Percentiles rank a stretch among this genome's conserved stretches.
These are phyloP conservation scores for Trametes versicolor DNA, from an alignment of 1,284 basidiomycete genomes.

Conservation along the genomic window DNA sequence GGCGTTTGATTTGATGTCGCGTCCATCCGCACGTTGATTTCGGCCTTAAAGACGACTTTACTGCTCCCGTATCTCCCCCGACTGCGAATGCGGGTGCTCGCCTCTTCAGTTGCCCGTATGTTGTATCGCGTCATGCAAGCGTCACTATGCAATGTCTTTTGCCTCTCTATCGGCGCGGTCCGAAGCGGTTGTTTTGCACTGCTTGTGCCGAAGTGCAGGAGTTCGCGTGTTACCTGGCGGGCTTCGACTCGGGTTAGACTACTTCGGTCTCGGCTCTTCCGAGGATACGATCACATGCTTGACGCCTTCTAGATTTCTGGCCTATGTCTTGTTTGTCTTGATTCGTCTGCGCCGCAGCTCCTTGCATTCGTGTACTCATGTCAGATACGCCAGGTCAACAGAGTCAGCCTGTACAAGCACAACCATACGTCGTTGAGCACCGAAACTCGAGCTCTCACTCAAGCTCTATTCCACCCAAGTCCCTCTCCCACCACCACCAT, in stretches of 20 bases:
- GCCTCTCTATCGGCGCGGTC: slow-evolving; percentile 1
- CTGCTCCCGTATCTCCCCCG: neutral
- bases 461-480: slow-evolving; percentile 19
- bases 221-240: slow-evolving; percentile 4
- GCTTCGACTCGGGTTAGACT: slow-evolving; percentile 21
- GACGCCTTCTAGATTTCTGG: slow-evolving; percentile 27
- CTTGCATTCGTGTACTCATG: slow-evolving; percentile 1
- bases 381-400: slow-evolving; percentile 11
- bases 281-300: slow-evolving; percentile 24
- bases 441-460: slow-evolving; percentile 21
- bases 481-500: slow-evolving; percentile 27
- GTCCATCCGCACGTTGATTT: slow-evolving; percentile 7
- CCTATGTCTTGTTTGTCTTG: neutral
- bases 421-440: slow-evolving; percentile 34
- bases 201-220: slow-evolving; percentile 10
- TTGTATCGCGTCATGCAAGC: neutral
- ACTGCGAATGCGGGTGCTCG: neutral
- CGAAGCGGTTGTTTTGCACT: slow-evolving; percentile 1
- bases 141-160: neutral
- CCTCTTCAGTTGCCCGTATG: neutral
- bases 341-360: slow-evolving; percentile 3
- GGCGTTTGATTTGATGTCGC: slow-evolving; percentile 16
- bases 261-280: slow-evolving; percentile 19
- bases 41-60: slow-evolving; percentile 9
- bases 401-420: slow-evolving; percentile 24